Percentiles rank a stretch among this genome's conserved stretches.
These are phyloP conservation scores for Cryoendolithus antarcticus DNA, from an alignment of 2,329 filamentous ascomycete genomes.

Conservation along the genomic window DNA sequence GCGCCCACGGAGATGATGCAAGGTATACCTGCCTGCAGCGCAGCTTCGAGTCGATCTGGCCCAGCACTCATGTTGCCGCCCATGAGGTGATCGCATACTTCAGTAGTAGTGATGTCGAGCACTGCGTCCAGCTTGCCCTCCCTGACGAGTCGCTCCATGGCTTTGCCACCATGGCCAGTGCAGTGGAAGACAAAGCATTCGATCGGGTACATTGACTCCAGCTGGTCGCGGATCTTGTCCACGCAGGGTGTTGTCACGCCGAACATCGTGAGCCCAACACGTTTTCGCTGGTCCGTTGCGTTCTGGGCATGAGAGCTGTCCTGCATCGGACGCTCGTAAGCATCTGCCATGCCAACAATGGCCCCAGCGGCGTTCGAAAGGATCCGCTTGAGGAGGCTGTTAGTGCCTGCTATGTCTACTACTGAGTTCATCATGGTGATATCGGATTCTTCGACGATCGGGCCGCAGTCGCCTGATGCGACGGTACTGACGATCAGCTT, in stretches of 20 bases:
- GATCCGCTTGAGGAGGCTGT: slow-evolving; percentile 45
- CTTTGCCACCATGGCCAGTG: slow-evolving; percentile 54
- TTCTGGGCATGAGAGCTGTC: background rate
- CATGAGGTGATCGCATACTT: slow-evolving; percentile 51
- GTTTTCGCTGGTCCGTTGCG: slow-evolving; percentile 24
- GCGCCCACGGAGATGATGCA: slow-evolving; percentile 39
- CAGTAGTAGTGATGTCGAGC: slow-evolving; percentile 59
- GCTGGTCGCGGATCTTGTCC: slow-evolving; percentile 39
- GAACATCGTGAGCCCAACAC: slow-evolving; percentile 60
- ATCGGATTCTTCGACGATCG: slow-evolving; percentile 55
- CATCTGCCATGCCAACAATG: slow-evolving; percentile 45
- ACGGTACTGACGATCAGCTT: slow-evolving; percentile 61
- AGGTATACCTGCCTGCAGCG: slow-evolving; percentile 45
- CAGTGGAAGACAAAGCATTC: slow-evolving; percentile 59
- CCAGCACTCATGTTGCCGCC: slow-evolving; percentile 54
- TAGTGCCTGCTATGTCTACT: slow-evolving; percentile 57
- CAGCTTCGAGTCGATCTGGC: slow-evolving; percentile 43
- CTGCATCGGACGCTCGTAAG: slow-evolving; percentile 24
- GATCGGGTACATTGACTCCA: slow-evolving; percentile 35
- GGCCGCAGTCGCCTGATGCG: slow-evolving; percentile 52
- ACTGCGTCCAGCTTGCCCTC: slow-evolving; percentile 51
- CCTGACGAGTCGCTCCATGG: slow-evolving; percentile 53
- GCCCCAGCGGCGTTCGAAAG: slow-evolving; percentile 51
- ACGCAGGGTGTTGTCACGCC: slow-evolving; percentile 60
- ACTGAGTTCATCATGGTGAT: slow-evolving; percentile 60